phyloP scores from a whole-genome alignment of 768 basidiomycete species.

The Russula compacta region DNA sequence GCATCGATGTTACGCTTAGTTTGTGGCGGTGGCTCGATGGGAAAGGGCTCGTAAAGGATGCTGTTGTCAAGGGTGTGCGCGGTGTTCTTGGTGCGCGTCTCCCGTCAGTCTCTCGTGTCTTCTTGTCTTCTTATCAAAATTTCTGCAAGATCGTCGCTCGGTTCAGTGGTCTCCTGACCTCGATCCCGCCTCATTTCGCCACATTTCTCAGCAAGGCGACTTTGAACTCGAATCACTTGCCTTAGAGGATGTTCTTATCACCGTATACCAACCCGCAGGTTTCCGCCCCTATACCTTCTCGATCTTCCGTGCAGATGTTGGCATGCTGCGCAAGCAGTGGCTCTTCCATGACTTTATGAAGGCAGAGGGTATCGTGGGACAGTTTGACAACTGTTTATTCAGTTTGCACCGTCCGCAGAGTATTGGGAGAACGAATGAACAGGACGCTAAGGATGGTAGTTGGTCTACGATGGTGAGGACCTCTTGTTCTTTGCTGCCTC shows the following conservation, averaged over 20 bases:
- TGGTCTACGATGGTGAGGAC: constrained; percentile 35
- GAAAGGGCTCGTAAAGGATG: constrained; percentile 85
- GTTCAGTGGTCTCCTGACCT: constrained; percentile 79
- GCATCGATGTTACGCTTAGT: constrained; percentile 90
- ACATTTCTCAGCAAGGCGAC: constrained; percentile 64
- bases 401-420: constrained; percentile 95
- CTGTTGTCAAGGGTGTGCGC: constrained; percentile 87
- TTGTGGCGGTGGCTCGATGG: constrained; percentile 91
- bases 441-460: constrained; percentile 71
- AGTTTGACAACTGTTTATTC: constrained; percentile 96
- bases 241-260: constrained; percentile 88
- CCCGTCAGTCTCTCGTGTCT: not conserved
- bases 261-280: constrained; percentile 86
- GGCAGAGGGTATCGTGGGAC: constrained; percentile 93
- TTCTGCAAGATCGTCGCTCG: constrained; percentile 64
- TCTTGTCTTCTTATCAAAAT: not conserved
- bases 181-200: constrained; percentile 75
- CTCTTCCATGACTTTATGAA: constrained; percentile 86
- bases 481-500: not conserved
- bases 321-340: constrained; percentile 83
- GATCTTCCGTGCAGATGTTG: constrained; percentile 88
- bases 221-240: constrained; percentile 87
- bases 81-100: constrained; percentile 69
- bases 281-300: constrained; percentile 90
- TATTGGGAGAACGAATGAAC: constrained; percentile 83